Conservation (phyloP, 2,329 filamentous ascomycete genomes). For the Bipolaris cookei region DNA sequence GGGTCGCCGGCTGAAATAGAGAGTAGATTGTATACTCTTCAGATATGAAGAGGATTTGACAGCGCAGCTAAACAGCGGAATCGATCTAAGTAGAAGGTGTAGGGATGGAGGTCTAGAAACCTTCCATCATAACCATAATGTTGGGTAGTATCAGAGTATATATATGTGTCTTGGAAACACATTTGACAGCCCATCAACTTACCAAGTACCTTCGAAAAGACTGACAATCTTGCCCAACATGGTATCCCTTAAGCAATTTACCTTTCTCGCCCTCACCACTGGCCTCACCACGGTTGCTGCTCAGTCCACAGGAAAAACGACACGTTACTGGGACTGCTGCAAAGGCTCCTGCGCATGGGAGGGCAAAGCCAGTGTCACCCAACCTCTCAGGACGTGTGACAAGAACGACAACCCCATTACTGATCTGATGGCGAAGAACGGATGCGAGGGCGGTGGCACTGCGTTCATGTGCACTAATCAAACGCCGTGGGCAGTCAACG, state of each 20-base stretch:
- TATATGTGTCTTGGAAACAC: constrained; percentile 5
- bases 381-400: constrained; percentile 63
- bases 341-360: constrained; percentile 70
- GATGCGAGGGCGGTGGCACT: constrained; percentile 62
- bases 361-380: constrained; percentile 61
- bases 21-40: constrained; percentile 15
- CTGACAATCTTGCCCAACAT: constrained; percentile 21
- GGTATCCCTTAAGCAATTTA: constrained; percentile 38
- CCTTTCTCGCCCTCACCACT: constrained; percentile 35
- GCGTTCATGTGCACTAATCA: constrained; percentile 67
- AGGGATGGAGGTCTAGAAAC: constrained; percentile 5
- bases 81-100: constrained; percentile 6
- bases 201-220: not conserved
- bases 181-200: not conserved
- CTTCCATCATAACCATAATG: not conserved
- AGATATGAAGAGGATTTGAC: constrained; percentile 1
- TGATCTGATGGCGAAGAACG: constrained; percentile 57
- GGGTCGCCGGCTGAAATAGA: constrained; percentile 18
- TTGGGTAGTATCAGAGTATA: not conserved
- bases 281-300: constrained; percentile 37
- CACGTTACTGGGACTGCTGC: constrained; percentile 66
- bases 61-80: not conserved
- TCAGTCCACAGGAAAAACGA: constrained; percentile 41
- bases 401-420: constrained; percentile 62
- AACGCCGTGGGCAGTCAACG: constrained; percentile 66